These are phyloP conservation scores for Suillus luteus DNA, from an alignment of 768 basidiomycete species.

Conservation along the genomic window DNA sequence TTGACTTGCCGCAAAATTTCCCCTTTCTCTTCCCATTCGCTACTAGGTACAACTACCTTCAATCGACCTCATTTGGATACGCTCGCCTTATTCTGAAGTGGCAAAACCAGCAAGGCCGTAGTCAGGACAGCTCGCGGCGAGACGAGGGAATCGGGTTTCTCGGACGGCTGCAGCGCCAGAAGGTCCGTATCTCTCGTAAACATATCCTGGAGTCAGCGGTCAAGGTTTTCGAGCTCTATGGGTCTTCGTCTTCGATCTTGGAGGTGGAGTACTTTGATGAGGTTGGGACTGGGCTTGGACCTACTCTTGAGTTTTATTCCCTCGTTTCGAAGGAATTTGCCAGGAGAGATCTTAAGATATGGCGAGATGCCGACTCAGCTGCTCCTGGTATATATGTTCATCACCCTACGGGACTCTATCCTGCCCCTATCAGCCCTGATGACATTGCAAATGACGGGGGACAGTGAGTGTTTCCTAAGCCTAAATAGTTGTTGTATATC, in stretches of 20 bases:
- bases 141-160: constrained; percentile 93
- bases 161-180: constrained; percentile 90
- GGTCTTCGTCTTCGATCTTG: constrained; percentile 88
- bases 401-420: constrained; percentile 86
- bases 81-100: constrained; percentile 93
- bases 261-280: constrained; percentile 99
- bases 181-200: constrained; percentile 93
- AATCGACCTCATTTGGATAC: constrained; percentile 97
- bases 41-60: constrained; percentile 94
- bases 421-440: constrained; percentile 73
- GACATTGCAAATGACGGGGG: constrained; percentile 73
- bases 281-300: constrained; percentile 96
- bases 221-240: constrained; percentile 96
- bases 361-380: constrained; percentile 81
- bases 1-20: constrained; percentile 94
- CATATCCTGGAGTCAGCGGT: constrained; percentile 95
- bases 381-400: constrained; percentile 71
- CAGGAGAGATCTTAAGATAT: constrained; percentile 81
- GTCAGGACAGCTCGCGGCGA: constrained; percentile 76
- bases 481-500: constrained; percentile 8
- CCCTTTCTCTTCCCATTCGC: constrained; percentile 99
- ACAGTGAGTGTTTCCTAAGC: constrained; percentile 51
- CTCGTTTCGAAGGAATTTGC: constrained; percentile 95
- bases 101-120: constrained; percentile 84
- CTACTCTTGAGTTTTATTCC: constrained; percentile 98